Evolutionary conservation across 2,329 filamentous ascomycete species (phyloP), one percentile per base, ranked within the genome.

Genomic region (Amauroascus verrucosus): DNA sequence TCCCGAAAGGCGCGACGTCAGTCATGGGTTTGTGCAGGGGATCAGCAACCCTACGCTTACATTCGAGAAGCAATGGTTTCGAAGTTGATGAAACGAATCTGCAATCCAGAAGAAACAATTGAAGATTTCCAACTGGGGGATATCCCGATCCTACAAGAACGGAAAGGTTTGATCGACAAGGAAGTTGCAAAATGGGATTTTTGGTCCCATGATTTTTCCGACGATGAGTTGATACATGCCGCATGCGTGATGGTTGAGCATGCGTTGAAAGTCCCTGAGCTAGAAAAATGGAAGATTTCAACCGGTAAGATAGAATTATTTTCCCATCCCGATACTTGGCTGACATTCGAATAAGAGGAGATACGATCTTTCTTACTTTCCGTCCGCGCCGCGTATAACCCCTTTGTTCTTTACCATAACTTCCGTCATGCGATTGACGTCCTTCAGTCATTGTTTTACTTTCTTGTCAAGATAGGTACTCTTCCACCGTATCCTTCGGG

Each of bases 391-490:
- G 88, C 93, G n/a, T 98, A 98, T 73, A 97, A 97, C 68, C 86
- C 82, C 55, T 95, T 95, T 67, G 89, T 96, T 33, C 86, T 91
- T 20, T 98, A 97, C 65, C 93, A 98, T 75, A 98, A 98, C 70
- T 98, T 97, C 68, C 86, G 91, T 52, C 93, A 98, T 70, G 93
- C 95, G 20, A 85, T 96, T 57, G 93, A 98, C 69, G 93, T 98
- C 26, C 77, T 97, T 51, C 91, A 97, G 68, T 94, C 91, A 1
- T 82, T 89, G 2, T 97, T 96, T 67, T 83, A 85, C 71, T 95
- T 96, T 65, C 79, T 97, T 5, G 77, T 96, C 53, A 81, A 82
- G 58, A 83, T 95, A 49, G 86, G 88, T 54, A 81, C 82, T 32
- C 73, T 94, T 48, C 85, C 85, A 13, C 77, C 80, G 5, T 93